Base-by-base conservation (phyloP, 768 basidiomycete genomes). In the Phylloporus rhodoxanthus region DNA sequence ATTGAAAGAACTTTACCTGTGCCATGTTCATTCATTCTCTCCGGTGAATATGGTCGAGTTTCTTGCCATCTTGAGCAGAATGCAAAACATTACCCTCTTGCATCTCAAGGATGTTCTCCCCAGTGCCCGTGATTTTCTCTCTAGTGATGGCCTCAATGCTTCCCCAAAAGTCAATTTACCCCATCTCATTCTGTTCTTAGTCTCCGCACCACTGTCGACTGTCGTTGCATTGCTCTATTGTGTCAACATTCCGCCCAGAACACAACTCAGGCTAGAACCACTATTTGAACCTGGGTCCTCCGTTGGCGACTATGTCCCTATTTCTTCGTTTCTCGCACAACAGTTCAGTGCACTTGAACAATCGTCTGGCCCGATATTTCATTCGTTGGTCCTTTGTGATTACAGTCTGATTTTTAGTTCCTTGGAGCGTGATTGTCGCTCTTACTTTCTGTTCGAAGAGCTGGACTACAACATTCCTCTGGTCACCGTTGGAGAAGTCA, bases 1-100 rank as follows among this genome's bases (percentile, higher is more conserved):
- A n/a, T n/a, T n/a, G 13, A 68, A 65, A 8, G 57, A 61, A 40
- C 64, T 77, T 21, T 61, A 57, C 34, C 54, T 77, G 3, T 46
- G 60, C 11, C n/a, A 58, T 30, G 40, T 67, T 5, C 50, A 36
- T 17, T 36, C 64, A n/a, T n/a, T n/a, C n/a, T n/a, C n/a, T n/a
- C n/a, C n/a, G n/a, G n/a, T n/a, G n/a, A n/a, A n/a, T n/a, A n/a
- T 14, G 25, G 41, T 42, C 7, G 62, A 70, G 36, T 54, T 77
- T 15, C 45, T 72, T 5, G 47, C 59, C 17, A 57, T 59, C 8
- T 62, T 76, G 3, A 25, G 25, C 25, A 8, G 25, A 4, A 25
- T 25, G 25, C 25, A n/a, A n/a, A n/a, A n/a, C n/a, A n/a, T n/a
- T n/a, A n/a, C n/a, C n/a, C n/a, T n/a, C n/a, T n/a, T n/a, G 25